Evolutionary conservation across 1,284 basidiomycete species (phyloP), one percentile per base, ranked within the genome.

Genomic region (Pseudozyma flocculosa): DNA sequence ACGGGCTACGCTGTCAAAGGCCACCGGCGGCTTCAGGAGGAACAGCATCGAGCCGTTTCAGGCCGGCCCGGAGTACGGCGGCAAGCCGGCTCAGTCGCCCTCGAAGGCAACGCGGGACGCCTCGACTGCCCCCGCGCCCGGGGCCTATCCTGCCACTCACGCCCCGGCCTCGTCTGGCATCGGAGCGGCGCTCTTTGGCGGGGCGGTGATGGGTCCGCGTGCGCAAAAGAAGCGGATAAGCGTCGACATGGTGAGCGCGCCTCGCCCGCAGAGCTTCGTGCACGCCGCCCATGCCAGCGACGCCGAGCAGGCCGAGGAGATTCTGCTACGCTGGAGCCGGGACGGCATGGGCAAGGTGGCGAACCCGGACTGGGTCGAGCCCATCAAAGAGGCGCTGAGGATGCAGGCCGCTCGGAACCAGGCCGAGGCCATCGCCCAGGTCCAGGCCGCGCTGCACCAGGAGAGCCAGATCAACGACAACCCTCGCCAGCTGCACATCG

Each of bases 201-300:
- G 54, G 9, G 61, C 63, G 18, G 43, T 49, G 34, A 56, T 61
- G 46, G 59, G 67, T 17, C 66, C 65, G 8, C 32, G 52, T 38
- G 70, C 68, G 4, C 52, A 62, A 15, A 74, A 74, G 65, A 74
- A 72, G 55, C 58, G 72, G 26, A 70, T 74, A 55, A 72, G 68
- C 48, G 50, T 74, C 45, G 70, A 71, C 45, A 70, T 70, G 70
- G 57, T 74, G 47, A 53, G 68, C 13, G 55, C 70, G 18, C 72
- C 72, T 26, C 54, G 57, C 24, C 61, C 62, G 2, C 54, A 60
- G 19, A 66, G 54, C 13, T 74, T 74, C 34, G 65, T 74, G 8
- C 93, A 96, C 79, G 84, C 94, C 56, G 87, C 93, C 21, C 92
- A 96, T 80, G 91, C 93, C 18, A 92, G 90, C 52, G 90, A 94